These are phyloP conservation scores for Strobilomyces echinocephalus DNA, from an alignment of 768 basidiomycete genomes.

Conservation along the genomic window DNA sequence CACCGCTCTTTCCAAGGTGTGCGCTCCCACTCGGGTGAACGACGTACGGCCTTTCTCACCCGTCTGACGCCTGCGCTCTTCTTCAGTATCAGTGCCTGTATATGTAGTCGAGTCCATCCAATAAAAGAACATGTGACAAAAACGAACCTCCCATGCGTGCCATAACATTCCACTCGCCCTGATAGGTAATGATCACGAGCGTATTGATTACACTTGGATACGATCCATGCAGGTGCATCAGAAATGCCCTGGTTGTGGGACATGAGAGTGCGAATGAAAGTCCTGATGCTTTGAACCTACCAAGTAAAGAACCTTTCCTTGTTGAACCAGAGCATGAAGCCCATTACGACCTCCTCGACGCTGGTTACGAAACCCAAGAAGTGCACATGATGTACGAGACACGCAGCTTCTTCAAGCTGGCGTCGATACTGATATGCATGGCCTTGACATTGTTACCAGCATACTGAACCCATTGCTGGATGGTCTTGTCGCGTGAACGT, in stretches of 20 bases:
- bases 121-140: not conserved
- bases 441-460: slow-evolving; percentile 35
- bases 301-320: slow-evolving; percentile 41
- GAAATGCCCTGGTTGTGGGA: slow-evolving; percentile 29
- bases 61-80: slow-evolving; percentile 19
- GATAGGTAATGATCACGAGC: slow-evolving; percentile 50
- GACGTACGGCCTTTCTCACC: slow-evolving; percentile 37
- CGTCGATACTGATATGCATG: slow-evolving; percentile 11
- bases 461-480: slow-evolving; percentile 26
- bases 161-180: slow-evolving; percentile 40
- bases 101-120: slow-evolving; percentile 1
- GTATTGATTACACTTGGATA: slow-evolving; percentile 44
- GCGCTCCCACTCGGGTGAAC: slow-evolving; percentile 28
- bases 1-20: slow-evolving; percentile 30
- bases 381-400: slow-evolving; percentile 53
- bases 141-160: slow-evolving; percentile 27
- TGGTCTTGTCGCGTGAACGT: slow-evolving; percentile 8
- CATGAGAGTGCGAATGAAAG: not conserved
- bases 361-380: slow-evolving; percentile 43
- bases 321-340: slow-evolving; percentile 37
- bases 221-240: slow-evolving; percentile 46
- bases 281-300: slow-evolving; percentile 3
- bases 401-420: slow-evolving; percentile 43
- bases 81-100: slow-evolving; percentile 23
- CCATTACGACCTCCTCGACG: slow-evolving; percentile 43